These are phyloP conservation scores for Prillingera fragicola DNA, from an alignment of 1,284 basidiomycete species.

Conservation along the genomic window DNA sequence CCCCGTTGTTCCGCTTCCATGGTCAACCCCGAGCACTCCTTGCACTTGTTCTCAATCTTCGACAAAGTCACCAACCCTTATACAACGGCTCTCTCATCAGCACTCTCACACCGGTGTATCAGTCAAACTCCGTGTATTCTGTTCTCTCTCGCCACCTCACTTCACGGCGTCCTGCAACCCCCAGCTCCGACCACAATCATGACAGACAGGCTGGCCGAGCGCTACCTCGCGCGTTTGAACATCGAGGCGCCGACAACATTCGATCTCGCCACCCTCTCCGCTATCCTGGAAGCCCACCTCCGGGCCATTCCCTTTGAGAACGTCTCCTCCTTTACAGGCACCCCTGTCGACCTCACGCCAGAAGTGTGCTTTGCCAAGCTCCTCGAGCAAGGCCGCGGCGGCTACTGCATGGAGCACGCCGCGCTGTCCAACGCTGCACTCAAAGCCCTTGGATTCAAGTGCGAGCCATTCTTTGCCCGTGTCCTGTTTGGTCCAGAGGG, in stretches of 20 bases:
- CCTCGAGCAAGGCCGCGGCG: slow-evolving; percentile 4
- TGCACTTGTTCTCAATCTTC: no score
- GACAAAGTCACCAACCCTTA: no score
- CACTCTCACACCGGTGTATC: no score
- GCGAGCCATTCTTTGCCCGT: slow-evolving; percentile 1
- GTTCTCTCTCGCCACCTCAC: no score
- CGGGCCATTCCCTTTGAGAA: slow-evolving; percentile 13
- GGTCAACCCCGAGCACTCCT: no score
- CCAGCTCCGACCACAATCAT: no score
- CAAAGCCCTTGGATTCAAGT: slow-evolving; percentile 4
- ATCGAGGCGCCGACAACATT: not conserved
- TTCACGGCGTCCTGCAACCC: no score
- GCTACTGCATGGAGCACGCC: slow-evolving; percentile 19
- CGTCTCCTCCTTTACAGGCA: slow-evolving; percentile 10
- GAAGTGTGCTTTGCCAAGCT: slow-evolving; percentile 7
- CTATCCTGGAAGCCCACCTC: slow-evolving; percentile 12
- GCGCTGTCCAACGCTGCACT: slow-evolving; percentile 5
- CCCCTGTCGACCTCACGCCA: slow-evolving; percentile 3
- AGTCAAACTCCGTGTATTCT: no score
- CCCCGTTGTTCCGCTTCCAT: no score
- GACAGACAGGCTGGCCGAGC: slow-evolving; percentile 7
- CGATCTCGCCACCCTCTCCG: slow-evolving; percentile 3
- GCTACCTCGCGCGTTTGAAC: slow-evolving; percentile 9
- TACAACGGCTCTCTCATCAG: no score
- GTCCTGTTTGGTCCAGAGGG: not conserved